These are phyloP conservation scores for Boeremia exigua DNA, from an alignment of 2,329 filamentous ascomycete species.

Conservation along the genomic window DNA sequence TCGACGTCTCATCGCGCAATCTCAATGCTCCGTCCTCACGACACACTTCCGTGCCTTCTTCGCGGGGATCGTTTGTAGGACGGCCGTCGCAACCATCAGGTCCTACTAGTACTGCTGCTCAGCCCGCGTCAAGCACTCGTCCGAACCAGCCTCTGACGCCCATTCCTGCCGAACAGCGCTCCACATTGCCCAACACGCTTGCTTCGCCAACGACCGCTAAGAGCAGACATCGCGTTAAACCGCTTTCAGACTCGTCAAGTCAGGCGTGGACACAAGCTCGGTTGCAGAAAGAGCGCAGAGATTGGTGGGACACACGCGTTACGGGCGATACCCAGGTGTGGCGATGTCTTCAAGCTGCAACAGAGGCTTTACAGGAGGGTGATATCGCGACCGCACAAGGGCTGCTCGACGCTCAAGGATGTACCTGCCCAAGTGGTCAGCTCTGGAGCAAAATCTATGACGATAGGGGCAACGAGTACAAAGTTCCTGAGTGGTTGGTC, in stretches of 20 bases:
- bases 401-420: constrained; percentile 77
- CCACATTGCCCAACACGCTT: constrained; percentile 38
- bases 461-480: constrained; percentile 52
- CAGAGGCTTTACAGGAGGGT: constrained; percentile 69
- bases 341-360: constrained; percentile 72
- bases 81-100: neutral
- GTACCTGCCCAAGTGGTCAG: constrained; percentile 53
- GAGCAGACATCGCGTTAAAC: constrained; percentile 24
- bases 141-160: constrained; percentile 37
- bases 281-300: constrained; percentile 73
- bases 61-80: constrained; percentile 4
- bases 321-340: constrained; percentile 80
- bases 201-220: constrained; percentile 25
- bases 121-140: constrained; percentile 17
- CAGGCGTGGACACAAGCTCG: constrained; percentile 62
- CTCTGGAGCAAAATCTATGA: constrained; percentile 54
- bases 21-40: constrained; percentile 26
- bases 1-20: constrained; percentile 25
- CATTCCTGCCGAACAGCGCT: constrained; percentile 33
- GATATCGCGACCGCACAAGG: constrained; percentile 68
- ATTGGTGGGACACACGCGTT: constrained; percentile 91
- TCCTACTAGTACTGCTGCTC: constrained; percentile 2
- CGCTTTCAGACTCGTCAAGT: constrained; percentile 28
- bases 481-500: constrained; percentile 54
- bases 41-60: constrained; percentile 7